Conservation (phyloP, 768 basidiomycete species). For the Dioszegia hungarica region DNA sequence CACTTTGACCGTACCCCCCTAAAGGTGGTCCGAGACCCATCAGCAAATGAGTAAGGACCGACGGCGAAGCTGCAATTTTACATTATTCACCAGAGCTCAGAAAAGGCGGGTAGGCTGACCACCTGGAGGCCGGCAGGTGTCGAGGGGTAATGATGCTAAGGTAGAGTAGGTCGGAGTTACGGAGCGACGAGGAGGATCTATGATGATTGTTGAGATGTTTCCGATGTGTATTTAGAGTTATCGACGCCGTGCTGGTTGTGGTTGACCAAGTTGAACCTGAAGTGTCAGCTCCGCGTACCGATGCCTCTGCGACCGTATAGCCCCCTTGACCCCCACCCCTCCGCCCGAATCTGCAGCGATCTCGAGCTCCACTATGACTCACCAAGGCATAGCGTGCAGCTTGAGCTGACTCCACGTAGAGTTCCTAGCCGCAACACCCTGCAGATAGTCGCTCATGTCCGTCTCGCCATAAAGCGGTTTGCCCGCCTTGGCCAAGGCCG, state of each 20-base stretch:
- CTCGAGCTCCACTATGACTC: conserved; percentile 45
- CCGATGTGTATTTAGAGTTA: conserved; percentile 63
- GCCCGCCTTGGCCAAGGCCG: conserved; percentile 67
- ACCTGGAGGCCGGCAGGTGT: not conserved
- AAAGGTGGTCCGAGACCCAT: no score
- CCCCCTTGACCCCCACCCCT: no score
- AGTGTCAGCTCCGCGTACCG: not conserved
- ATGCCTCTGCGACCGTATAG: no score
- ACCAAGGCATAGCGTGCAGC: conserved; percentile 78
- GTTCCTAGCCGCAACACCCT: conserved; percentile 79
- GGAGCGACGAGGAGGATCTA: not conserved
- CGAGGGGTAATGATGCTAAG: not conserved
- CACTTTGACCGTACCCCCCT: no score
- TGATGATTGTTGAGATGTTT: conserved; percentile 22
- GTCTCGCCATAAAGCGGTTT: conserved; percentile 83
- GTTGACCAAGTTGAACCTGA: conserved; percentile 91
- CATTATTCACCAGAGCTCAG: no score
- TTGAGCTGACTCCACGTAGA: conserved; percentile 91
- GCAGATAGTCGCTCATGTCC: conserved; percentile 75
- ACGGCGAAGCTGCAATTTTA: no score
- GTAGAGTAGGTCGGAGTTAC: no score
- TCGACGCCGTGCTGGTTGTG: conserved; percentile 82
- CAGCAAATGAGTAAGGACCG: no score
- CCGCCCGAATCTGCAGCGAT: no score
- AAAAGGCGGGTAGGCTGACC: no score